A percentile compares a stretch with the other conserved stretches of the same genome.
phyloP scores from a whole-genome alignment of 2,329 filamentous ascomycete species.

The Clathrospora elynae region DNA sequence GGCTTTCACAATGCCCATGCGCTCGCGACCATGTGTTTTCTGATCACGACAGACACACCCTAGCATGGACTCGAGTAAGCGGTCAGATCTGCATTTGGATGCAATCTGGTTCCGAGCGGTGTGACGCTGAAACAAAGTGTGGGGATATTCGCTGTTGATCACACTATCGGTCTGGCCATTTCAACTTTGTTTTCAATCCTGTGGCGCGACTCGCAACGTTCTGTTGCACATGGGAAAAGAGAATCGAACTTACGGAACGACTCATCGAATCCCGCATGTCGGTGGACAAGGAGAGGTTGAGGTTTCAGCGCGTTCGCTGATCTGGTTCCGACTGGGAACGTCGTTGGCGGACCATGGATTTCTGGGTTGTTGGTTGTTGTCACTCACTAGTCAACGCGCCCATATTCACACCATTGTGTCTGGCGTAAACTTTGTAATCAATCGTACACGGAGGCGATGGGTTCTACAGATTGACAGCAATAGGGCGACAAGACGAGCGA shows the following conservation, averaged over 20 bases:
- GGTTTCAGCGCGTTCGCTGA: slow-evolving; percentile 12
- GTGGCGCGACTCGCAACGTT: slow-evolving; percentile 28
- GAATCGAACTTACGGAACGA: slow-evolving; percentile 7
- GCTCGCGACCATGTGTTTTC: slow-evolving; percentile 22
- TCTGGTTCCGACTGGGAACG: slow-evolving; percentile 8
- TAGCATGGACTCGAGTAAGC: slow-evolving; percentile 21
- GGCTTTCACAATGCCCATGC: slow-evolving; percentile 12
- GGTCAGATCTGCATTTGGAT: slow-evolving; percentile 22
- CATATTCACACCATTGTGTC: slow-evolving; percentile 27
- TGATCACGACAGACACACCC: slow-evolving; percentile 24
- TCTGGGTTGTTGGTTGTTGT: slow-evolving; percentile 30
- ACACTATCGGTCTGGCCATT: slow-evolving; percentile 22
- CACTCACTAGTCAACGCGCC: slow-evolving; percentile 24
- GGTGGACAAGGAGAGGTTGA: slow-evolving; percentile 4
- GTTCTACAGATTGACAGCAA: slow-evolving; percentile 36
- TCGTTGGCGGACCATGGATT: slow-evolving; percentile 21
- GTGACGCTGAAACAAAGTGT: slow-evolving; percentile 33
- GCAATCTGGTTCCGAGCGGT: slow-evolving; percentile 29
- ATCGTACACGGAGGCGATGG: slow-evolving; percentile 29
- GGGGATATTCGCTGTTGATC: slow-evolving; percentile 26
- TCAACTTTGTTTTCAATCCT: slow-evolving; percentile 31
- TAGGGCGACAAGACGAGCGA: slow-evolving; percentile 38
- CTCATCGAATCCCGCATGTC: slow-evolving; percentile 4
- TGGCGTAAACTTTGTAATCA: slow-evolving; percentile 33
- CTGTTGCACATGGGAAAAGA: slow-evolving; percentile 23